These are phyloP conservation scores for Phlegmacium glaucopus DNA, from an alignment of 768 basidiomycete species.

Conservation along the genomic window DNA sequence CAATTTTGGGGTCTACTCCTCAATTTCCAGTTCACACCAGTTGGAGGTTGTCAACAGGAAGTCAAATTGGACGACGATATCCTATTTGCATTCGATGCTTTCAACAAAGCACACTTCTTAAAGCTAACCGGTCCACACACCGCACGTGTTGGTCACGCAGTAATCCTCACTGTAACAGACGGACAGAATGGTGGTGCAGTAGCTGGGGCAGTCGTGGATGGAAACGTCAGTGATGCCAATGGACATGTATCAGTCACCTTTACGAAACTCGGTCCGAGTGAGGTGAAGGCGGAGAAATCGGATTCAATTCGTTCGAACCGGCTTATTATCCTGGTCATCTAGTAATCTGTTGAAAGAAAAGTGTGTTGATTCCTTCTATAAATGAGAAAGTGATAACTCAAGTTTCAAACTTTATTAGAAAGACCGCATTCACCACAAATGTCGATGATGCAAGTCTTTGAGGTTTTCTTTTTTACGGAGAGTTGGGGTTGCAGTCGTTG, in stretches of 20 bases:
- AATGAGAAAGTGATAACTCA: no score
- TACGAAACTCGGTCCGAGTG: slow-evolving; percentile 12
- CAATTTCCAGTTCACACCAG: slow-evolving; percentile 30
- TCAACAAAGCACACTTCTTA: slow-evolving; percentile 29
- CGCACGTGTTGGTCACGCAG: slow-evolving; percentile 19
- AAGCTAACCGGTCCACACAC: slow-evolving; percentile 29
- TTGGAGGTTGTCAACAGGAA: slow-evolving; percentile 40
- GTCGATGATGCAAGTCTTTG: no score
- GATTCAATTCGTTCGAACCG: slow-evolving; percentile 29
- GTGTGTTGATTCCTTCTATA: no score
- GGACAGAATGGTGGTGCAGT: slow-evolving; percentile 30
- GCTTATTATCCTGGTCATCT: slow-evolving; percentile 17
- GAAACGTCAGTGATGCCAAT: slow-evolving; percentile 14
- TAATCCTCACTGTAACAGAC: slow-evolving; percentile 34
- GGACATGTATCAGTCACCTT: slow-evolving; percentile 25
- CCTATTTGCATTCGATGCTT: slow-evolving; percentile 38
- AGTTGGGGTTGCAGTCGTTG: no score
- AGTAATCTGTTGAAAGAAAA: no score
- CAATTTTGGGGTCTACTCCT: slow-evolving; percentile 36
- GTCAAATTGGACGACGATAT: slow-evolving; percentile 27
- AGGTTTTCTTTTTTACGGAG: no score
- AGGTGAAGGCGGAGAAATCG: slow-evolving; percentile 27
- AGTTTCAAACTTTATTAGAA: no score
- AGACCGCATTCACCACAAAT: no score
- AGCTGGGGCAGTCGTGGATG: slow-evolving; percentile 26